phyloP scores from a whole-genome alignment of 169 alveolate genomes.

The Perkinsus marinus region DNA sequence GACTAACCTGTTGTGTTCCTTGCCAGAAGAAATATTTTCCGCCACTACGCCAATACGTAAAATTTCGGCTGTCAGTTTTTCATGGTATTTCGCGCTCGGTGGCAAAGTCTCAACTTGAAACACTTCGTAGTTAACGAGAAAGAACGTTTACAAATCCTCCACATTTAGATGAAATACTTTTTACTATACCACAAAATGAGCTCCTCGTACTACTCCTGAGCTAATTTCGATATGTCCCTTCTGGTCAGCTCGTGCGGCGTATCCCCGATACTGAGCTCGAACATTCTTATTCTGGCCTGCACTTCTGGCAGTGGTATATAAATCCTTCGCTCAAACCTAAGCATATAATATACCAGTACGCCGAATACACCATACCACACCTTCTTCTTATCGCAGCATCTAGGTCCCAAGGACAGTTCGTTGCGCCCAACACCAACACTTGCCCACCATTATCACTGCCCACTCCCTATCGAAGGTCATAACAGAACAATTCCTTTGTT shows the following conservation, averaged over 20 bases:
- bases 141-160: too few relatives aligned
- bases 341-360: not conserved
- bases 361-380: not conserved
- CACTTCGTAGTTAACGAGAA: too few relatives aligned
- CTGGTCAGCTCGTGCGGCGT: conserved; percentile 55
- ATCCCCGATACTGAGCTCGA: conserved; percentile 44
- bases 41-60: too few relatives aligned
- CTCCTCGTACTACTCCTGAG: conserved; percentile 36
- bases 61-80: too few relatives aligned
- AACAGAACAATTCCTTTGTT: not conserved
- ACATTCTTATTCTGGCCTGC: conserved; percentile 65
- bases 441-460: not conserved
- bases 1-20: too few relatives aligned
- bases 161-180: too few relatives aligned
- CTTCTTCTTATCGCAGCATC: conserved; percentile 96
- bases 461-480: not conserved
- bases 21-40: too few relatives aligned
- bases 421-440: conserved; percentile 11
- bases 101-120: too few relatives aligned
- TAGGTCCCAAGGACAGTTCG: conserved; percentile 89
- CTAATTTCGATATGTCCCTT: conserved; percentile 37
- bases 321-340: conserved; percentile 81
- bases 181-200: too few relatives aligned
- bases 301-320: conserved; percentile 95
- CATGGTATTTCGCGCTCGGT: too few relatives aligned